Evolutionary conservation across 2,329 filamentous ascomycete species (phyloP).

Genomic region (Microdochium bolleyi): DNA sequence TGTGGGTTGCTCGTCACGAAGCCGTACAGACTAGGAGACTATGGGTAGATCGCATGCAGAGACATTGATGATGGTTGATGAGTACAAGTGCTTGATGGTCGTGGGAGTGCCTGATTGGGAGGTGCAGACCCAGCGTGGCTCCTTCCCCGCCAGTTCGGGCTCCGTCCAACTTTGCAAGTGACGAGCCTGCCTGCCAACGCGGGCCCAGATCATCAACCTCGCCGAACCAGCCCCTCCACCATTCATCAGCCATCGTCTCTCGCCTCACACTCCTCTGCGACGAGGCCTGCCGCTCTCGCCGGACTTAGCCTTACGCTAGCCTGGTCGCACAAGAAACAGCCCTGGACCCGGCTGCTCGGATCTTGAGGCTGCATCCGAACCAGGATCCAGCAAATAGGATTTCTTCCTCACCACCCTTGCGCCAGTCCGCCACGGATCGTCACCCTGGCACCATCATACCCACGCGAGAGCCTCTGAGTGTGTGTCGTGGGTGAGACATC

Average conservation of each 20-base stretch:
- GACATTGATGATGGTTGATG: not conserved
- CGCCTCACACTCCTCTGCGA: too few relatives aligned
- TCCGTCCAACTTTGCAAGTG: too few relatives aligned
- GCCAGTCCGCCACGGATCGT: not conserved
- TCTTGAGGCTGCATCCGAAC: not conserved
- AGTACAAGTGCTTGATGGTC: too few relatives aligned
- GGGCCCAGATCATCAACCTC: not conserved
- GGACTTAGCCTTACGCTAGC: not conserved
- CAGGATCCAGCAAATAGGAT: not conserved
- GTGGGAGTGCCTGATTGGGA: too few relatives aligned
- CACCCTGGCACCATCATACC: too few relatives aligned
- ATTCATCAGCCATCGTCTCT: not conserved
- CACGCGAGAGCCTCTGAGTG: too few relatives aligned
- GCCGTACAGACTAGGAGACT: not conserved
- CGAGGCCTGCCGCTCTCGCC: too few relatives aligned
- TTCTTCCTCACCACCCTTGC: not conserved
- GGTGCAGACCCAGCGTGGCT: too few relatives aligned
- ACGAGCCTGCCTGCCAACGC: not conserved
- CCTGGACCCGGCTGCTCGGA: not conserved
- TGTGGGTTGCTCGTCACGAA: not conserved
- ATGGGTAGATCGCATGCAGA: not conserved
- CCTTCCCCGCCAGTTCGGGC: too few relatives aligned
- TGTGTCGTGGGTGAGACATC: not conserved
- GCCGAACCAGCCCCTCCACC: not conserved
- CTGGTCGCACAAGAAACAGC: not conserved